Conservation (phyloP, 1,284 basidiomycete genomes). For the Caloboletus firmus region DNA sequence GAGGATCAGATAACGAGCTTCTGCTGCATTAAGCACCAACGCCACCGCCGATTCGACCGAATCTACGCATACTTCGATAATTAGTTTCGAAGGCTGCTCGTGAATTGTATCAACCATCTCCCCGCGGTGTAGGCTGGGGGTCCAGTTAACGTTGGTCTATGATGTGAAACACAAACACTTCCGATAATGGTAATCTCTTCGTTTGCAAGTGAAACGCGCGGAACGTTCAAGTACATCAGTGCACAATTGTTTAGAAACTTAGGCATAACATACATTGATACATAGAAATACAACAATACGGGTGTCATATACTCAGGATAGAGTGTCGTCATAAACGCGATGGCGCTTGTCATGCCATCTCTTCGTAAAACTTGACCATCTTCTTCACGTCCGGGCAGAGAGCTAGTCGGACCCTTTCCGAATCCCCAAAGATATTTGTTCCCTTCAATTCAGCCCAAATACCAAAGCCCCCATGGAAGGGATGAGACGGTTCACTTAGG, state of each 20-base stretch:
- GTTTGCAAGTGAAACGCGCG: background rate
- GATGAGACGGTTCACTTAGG: constrained; percentile 18
- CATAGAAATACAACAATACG: background rate
- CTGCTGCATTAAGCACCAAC: constrained; percentile 41
- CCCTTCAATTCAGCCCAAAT: constrained; percentile 56
- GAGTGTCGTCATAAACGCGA: background rate
- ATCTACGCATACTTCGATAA: constrained; percentile 77
- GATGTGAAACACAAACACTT: background rate
- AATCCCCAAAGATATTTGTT: constrained; percentile 51
- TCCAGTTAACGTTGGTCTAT: background rate
- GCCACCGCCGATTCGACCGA: constrained; percentile 71
- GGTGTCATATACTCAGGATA: background rate
- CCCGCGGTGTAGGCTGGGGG: background rate
- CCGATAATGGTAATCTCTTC: constrained; percentile 7
- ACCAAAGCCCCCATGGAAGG: constrained; percentile 40
- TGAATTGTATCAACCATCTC: constrained; percentile 11
- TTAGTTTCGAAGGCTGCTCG: constrained; percentile 21
- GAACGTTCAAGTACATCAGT: background rate
- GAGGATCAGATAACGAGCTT: constrained; percentile 7
- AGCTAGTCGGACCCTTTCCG: constrained; percentile 63
- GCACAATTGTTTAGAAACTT: background rate
- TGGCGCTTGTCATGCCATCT: constrained; percentile 26
- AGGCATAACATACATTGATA: background rate
- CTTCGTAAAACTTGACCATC: constrained; percentile 60
- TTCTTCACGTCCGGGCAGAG: constrained; percentile 62